Evolutionary conservation across 805 yeast genomes (phyloP), one percentile per base, ranked within the genome.

Genomic region (Cyberlindnera veronae): DNA sequence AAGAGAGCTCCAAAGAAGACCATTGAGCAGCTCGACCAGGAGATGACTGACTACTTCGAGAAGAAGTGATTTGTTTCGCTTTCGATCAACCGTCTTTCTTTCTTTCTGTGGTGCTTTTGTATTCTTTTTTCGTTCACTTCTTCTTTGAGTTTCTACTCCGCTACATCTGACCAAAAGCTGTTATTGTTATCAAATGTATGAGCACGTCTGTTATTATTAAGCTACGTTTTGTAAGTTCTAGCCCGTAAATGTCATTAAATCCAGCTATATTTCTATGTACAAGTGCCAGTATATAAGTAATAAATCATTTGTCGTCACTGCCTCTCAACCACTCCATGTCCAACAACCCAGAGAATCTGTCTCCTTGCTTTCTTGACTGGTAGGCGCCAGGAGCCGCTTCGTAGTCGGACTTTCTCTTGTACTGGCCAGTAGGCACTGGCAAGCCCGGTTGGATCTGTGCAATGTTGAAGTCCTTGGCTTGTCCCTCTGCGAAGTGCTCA

Each of bases 41-140:
- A 91, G 71, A 91, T 93, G 99, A 84, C 89, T 48, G 98, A 90
- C 62, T 91, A 91, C 70, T 90, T 91, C 55, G 80, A 79, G 48
- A 70, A 67, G 50, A 66, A 67, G 48, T 66, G 66, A 39, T 58
- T 57, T 45, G 17, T 30, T 11, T 4, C 10, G n/a, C n/a, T n/a
- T n/a, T n/a, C n/a, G n/a, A n/a, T n/a, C n/a, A n/a, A n/a, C n/a
- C n/a, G n/a, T n/a, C n/a, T 30, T 22, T 15, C 18, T 27, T 28
- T 13, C n/a, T 32, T 31, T 17, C 10, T 15, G 7, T 32, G 19
- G 27, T 21, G n/a, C 22, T 30, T 34, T 21, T 6, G 10, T 17
- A 24, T 18, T 28, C 36, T 23, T 31, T 37, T 23, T 3, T 20
- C 8, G 20, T 36, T 20, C 24, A 10, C 23, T 29, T 9, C 30